Evolutionary conservation across 345 rosid species (phyloP).

Genomic region (Eucalyptus lansdowneana): DNA sequence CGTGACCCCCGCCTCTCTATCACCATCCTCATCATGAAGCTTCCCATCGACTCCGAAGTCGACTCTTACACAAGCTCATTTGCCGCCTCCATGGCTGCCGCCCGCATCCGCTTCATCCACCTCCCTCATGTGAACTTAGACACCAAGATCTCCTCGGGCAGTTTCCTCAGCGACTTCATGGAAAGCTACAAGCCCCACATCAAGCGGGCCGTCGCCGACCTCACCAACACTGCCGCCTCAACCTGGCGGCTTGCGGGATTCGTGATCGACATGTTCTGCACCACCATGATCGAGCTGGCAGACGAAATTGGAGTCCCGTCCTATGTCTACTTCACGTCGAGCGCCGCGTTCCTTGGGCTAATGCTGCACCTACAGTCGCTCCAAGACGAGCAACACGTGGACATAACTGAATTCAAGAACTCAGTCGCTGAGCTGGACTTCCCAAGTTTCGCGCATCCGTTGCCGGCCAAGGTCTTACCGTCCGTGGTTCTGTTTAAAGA

Average conservation of each 20-base stretch:
- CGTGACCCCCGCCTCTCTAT: slow-evolving; percentile 16
- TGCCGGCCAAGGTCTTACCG: not conserved
- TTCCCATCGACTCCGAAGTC: not conserved
- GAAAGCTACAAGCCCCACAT: not conserved
- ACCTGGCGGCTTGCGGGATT: slow-evolving; percentile 4
- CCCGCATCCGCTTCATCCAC: slow-evolving; percentile 2
- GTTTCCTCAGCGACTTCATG: not conserved
- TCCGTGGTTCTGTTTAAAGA: not conserved
- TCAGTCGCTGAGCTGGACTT: slow-evolving; percentile 7
- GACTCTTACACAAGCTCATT: not conserved
- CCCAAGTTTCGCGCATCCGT: not conserved
- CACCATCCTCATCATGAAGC: slow-evolving; percentile 22
- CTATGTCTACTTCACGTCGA: slow-evolving; percentile 30
- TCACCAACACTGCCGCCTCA: not conserved
- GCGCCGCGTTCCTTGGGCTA: slow-evolving; percentile 21
- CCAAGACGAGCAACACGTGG: not conserved
- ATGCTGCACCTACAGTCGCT: slow-evolving; percentile 1
- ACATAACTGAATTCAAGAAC: slow-evolving; percentile 8
- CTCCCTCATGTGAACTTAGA: not conserved
- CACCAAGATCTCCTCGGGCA: not conserved
- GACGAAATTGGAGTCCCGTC: slow-evolving; percentile 22
- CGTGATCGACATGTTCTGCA: slow-evolving; percentile 45
- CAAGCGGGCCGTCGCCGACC: not conserved
- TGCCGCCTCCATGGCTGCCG: not conserved
- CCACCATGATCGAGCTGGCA: slow-evolving; percentile 33